Evolutionary conservation across 2,329 filamentous ascomycete genomes (phyloP), one percentile per base, ranked within the genome.

Genomic region (Aspergillus oerlinghausenensis): DNA sequence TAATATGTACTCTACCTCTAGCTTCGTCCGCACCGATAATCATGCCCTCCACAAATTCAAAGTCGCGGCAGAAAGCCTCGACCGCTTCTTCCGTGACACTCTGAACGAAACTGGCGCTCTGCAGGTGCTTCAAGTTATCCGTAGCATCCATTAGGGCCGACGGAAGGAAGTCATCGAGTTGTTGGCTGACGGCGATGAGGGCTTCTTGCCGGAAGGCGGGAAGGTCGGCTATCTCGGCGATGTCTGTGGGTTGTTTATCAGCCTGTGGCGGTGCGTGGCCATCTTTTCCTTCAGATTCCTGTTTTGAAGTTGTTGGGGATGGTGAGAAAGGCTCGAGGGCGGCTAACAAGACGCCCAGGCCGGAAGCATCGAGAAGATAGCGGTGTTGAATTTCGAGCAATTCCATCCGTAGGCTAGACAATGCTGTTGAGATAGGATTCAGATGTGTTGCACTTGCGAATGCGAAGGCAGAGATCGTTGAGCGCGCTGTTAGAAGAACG

Each of bases 81-180:
- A 92, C 89, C 0, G 92, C 93, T 61, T 89, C 84, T 65, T 95
- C 90, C 0, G 90, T 94, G 50, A 96, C 84, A 49, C 86, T 80
- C 50, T 90, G 84, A 14, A 88, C 88, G 56, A 96, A 76, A 10
- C 80, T 81, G 1, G 88, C 84, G 66, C 90, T 89, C 60, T 88
- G 86, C 1, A 99, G 76, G 45, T 84, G 79, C 61, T 87, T 88
- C 26, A 97, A 74, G 58, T 91, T 90, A 51, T 94, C 89, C 65
- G 90, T 86, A 2, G 92, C 92, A 70, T 99, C 94, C 80, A 97
- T 93, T 29, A 96, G 81, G 2, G 93, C 94, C 1, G 91, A 95
- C 0, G 94, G 92, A 25, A 99, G 79, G 75, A 97, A 99, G 59
- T 91, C 87, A 68, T 99, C 94, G 6, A 99, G 80, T 43, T 82